These are phyloP conservation scores for Moricandia arvensis DNA, from an alignment of 345 rosid species.

Conservation along the genomic window DNA sequence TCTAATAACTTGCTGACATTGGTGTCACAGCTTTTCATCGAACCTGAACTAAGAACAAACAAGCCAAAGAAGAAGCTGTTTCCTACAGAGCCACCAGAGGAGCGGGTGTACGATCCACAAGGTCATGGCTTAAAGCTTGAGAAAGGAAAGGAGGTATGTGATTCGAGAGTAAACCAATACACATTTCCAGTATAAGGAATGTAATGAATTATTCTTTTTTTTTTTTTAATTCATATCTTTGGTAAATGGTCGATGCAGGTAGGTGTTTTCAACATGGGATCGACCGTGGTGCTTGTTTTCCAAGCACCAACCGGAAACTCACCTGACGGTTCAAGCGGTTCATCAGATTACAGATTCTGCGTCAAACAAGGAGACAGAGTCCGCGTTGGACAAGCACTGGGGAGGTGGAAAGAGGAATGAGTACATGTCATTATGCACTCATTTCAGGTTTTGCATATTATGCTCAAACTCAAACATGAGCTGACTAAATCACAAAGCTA, in stretches of 20 bases:
- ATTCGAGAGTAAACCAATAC: background rate
- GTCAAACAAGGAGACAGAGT: conserved; percentile 64
- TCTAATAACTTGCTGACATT: background rate
- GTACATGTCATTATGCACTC: conserved; percentile 5
- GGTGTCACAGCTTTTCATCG: conserved; percentile 67
- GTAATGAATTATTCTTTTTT: background rate
- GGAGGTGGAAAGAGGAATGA: conserved; percentile 57
- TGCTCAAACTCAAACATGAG: background rate
- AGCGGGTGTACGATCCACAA: conserved; percentile 65
- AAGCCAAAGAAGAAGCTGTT: conserved; percentile 59
- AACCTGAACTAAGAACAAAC: conserved; percentile 79
- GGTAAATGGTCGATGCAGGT: conserved; percentile 43
- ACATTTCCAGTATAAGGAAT: background rate
- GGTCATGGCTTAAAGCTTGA: conserved; percentile 65
- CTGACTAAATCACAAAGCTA: background rate
- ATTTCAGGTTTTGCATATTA: background rate
- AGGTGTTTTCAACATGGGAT: conserved; percentile 90
- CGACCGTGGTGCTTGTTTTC: conserved; percentile 84
- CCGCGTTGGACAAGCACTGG: conserved; percentile 74
- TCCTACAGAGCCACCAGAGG: conserved; percentile 63
- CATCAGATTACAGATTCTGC: conserved; percentile 61
- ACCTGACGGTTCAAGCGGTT: conserved; percentile 30
- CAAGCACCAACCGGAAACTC: conserved; percentile 64
- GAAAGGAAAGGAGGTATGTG: conserved; percentile 82
- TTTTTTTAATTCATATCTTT: background rate